Evolutionary conservation across 1,284 basidiomycete species (phyloP), one percentile per base, ranked within the genome.

Genomic region (Amylostereum areolatum): DNA sequence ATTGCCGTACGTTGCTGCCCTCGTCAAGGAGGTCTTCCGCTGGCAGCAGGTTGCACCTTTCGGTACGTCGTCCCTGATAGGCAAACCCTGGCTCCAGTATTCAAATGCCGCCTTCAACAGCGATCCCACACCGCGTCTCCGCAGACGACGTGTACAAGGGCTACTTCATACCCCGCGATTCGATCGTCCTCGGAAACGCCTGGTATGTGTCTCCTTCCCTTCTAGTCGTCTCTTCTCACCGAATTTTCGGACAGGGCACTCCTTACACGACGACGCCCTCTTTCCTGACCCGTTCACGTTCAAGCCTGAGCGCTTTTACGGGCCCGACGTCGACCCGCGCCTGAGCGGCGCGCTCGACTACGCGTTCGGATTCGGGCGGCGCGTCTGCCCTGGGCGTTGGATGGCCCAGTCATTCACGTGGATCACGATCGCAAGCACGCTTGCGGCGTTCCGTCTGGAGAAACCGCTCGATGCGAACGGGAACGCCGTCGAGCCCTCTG

Each of bases 1-100:
- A 4, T 52, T 69, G 27, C 67, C 67, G 1, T 70, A 67, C 48
- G 50, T 67, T n/a, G 57, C 64, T 6, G 66, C 67, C 7, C 53
- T 70, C 11, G 43, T 67, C 30, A 59, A 56, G n/a, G 68, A 70
- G 54, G 56, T 62, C 10, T 50, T 68, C 29, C 53, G 67, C n/a
- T 68, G 66, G 66, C 54, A 59, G 29, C 63, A 65, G 10, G 61
- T 62, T 3, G 56, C 60, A 1, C 67, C 67, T 10, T 52, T 67
- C 27, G 62, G 64, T 64, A 49, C 7, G 51, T 27, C 5, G 12
- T 18, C 40, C 8, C 18, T 1, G 25, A 3, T 12, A 4, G 18
- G 6, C 24, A 32, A 11, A 4, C 12, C 10, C 34, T 32, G 9
- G 41, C 25, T 30, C 2, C 9, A 11, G 31, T 2, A 36, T 12